These are phyloP conservation scores for Danielia oregonensis DNA, from an alignment of 805 yeast genomes.

Conservation along the genomic window DNA sequence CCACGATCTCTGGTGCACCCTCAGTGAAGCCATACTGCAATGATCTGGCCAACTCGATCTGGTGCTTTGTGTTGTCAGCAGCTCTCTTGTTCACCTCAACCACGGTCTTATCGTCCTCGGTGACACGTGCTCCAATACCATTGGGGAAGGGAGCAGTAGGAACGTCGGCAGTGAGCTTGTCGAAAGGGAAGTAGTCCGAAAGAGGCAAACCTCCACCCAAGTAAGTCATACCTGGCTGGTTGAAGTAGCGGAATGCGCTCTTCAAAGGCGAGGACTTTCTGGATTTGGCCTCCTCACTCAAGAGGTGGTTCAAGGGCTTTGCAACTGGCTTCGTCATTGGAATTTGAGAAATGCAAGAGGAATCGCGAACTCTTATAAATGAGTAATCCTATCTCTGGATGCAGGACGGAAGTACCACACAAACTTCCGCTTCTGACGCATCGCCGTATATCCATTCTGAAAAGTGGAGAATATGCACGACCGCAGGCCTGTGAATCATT, in stretches of 20 bases:
- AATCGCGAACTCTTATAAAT: neutral
- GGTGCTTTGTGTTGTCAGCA: constrained; percentile 26
- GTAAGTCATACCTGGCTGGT: constrained; percentile 73
- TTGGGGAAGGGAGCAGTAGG: constrained; percentile 77
- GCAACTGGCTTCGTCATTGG: constrained; percentile 34
- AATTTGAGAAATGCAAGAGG: neutral
- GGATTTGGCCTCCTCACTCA: constrained; percentile 73
- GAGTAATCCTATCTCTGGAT: neutral
- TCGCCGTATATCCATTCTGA: too few relatives aligned
- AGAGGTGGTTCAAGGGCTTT: constrained; percentile 69
- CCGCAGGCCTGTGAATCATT: too few relatives aligned
- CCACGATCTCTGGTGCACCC: constrained; percentile 70
- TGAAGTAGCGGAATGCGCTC: constrained; percentile 73
- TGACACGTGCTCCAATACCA: constrained; percentile 69
- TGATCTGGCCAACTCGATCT: constrained; percentile 76
- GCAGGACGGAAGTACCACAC: too few relatives aligned
- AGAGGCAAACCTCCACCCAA: constrained; percentile 96
- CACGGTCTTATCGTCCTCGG: constrained; percentile 39
- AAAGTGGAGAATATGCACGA: too few relatives aligned
- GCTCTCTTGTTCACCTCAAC: constrained; percentile 39
- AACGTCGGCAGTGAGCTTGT: constrained; percentile 61
- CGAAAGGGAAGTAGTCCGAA: constrained; percentile 90
- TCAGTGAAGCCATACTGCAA: constrained; percentile 87
- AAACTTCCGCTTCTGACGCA: too few relatives aligned
- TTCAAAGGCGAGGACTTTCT: constrained; percentile 81